A percentile compares a stretch with the other conserved stretches of the same genome.
Evolutionary conservation across 768 basidiomycete species (phyloP).

Genomic region (Dacryopinax primogenitus): DNA sequence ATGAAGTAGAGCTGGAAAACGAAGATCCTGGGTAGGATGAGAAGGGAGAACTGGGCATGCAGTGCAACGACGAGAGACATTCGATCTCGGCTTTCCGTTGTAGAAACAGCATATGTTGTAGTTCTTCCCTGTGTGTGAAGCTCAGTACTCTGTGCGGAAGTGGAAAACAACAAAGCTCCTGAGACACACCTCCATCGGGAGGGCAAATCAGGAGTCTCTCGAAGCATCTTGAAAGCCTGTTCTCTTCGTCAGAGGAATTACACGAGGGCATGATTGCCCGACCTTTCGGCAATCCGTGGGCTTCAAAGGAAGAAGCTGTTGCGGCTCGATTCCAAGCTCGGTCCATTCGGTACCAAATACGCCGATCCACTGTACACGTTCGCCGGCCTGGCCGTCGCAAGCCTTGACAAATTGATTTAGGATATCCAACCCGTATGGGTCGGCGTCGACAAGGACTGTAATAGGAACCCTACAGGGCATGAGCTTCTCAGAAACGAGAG

Average conservation of each 20-base stretch:
- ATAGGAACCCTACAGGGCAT: slow-evolving; percentile 51
- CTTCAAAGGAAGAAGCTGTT: neutral
- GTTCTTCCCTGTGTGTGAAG: neutral
- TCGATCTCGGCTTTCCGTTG: neutral
- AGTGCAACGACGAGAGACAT: neutral
- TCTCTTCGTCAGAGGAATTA: neutral
- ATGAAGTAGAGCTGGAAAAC: neutral
- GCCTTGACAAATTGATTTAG: slow-evolving; percentile 52
- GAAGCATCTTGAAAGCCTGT: neutral
- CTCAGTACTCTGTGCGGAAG: neutral
- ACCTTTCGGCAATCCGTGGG: neutral
- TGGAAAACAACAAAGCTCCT: neutral
- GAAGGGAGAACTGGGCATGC: neutral
- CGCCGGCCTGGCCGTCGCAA: slow-evolving; percentile 25
- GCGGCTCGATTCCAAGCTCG: neutral
- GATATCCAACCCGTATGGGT: slow-evolving; percentile 88
- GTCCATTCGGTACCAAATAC: slow-evolving; percentile 48
- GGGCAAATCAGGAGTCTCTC: neutral
- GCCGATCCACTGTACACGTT: slow-evolving; percentile 68
- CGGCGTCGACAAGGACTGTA: slow-evolving; percentile 71
- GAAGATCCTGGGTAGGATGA: neutral
- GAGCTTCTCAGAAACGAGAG: neutral
- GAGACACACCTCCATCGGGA: neutral
- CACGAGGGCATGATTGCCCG: neutral
- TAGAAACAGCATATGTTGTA: neutral